Percentiles rank a stretch among this genome's conserved stretches.
Evolutionary conservation across 306 rosid species (phyloP).

Genomic region (Quercus engelmannii): DNA sequence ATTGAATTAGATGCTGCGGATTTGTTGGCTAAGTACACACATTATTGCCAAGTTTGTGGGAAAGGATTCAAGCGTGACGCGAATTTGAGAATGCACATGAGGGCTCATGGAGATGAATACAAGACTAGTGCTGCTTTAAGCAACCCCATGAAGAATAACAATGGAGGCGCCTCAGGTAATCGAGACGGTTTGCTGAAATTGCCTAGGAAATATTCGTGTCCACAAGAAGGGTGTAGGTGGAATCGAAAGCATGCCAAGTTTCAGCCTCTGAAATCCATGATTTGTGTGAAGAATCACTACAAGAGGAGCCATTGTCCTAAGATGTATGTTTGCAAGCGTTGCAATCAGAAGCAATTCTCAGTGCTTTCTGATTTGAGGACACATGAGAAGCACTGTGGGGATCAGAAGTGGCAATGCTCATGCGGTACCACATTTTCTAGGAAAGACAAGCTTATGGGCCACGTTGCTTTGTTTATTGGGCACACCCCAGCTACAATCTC

Average conservation of each 20-base stretch:
- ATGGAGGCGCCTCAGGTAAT: not conserved
- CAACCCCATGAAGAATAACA: conserved; percentile 53
- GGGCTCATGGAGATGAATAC: conserved; percentile 95
- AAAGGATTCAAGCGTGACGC: conserved; percentile 96
- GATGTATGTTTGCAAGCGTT: conserved; percentile 89
- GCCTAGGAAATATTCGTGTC: conserved; percentile 77
- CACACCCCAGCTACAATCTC: conserved; percentile 43
- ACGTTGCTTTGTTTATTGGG: conserved; percentile 72
- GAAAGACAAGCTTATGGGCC: conserved; percentile 94
- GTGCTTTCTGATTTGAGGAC: conserved; percentile 87
- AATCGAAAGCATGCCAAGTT: conserved; percentile 72
- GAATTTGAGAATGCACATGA: conserved; percentile 93
- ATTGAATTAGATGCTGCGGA: conserved; percentile 64
- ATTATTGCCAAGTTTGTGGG: conserved; percentile 84
- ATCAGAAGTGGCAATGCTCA: conserved; percentile 78
- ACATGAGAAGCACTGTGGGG: conserved; percentile 97
- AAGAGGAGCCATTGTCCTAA: conserved; percentile 94
- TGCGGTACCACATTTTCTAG: conserved; percentile 93
- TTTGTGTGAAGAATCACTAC: conserved; percentile 92
- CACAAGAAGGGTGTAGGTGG: conserved; percentile 93
- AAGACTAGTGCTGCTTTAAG: conserved; percentile 69
- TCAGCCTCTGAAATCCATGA: conserved; percentile 87
- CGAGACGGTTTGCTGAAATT: conserved; percentile 15
- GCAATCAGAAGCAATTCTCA: conserved; percentile 79
- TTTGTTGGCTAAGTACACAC: conserved; percentile 89